These are phyloP conservation scores for Heterobasidion annosum DNA, from an alignment of 1,284 basidiomycete genomes.

Conservation along the genomic window DNA sequence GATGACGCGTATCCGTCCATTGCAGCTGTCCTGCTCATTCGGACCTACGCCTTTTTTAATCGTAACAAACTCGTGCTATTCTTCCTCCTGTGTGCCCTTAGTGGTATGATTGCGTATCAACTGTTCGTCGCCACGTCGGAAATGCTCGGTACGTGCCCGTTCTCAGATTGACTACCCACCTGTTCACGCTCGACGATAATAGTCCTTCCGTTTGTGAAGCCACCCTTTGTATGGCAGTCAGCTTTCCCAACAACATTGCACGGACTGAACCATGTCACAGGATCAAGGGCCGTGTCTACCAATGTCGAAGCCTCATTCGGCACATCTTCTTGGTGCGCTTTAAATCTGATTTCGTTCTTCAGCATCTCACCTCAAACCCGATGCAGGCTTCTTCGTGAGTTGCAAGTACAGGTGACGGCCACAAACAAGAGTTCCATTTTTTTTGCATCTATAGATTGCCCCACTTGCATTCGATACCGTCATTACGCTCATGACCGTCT, in stretches of 20 bases:
- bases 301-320: slow-evolving; percentile 67
- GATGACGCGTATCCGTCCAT: slow-evolving; percentile 4
- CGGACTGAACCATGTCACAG: slow-evolving; percentile 16
- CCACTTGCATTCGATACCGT: slow-evolving; percentile 71
- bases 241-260: slow-evolving; percentile 13
- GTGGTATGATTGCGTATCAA: slow-evolving; percentile 68
- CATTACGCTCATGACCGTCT: slow-evolving; percentile 69
- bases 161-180: neutral
- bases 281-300: slow-evolving; percentile 63
- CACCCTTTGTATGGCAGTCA: slow-evolving; percentile 36
- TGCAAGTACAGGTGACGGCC: too few relatives aligned
- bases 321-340: slow-evolving; percentile 59
- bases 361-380: slow-evolving; percentile 15
- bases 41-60: slow-evolving; percentile 79
- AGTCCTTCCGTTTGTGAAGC: slow-evolving; percentile 63
- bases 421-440: neutral
- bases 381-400: slow-evolving; percentile 3
- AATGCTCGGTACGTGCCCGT: slow-evolving; percentile 51
- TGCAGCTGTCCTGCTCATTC: slow-evolving; percentile 64
- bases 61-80: slow-evolving; percentile 56
- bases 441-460: slow-evolving; percentile 41
- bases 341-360: neutral
- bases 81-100: slow-evolving; percentile 50
- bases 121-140: slow-evolving; percentile 68
- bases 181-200: neutral